Evolutionary conservation across 1,284 basidiomycete species (phyloP), one percentile per base, ranked within the genome.

Genomic region (Rhizoctonia solani): DNA sequence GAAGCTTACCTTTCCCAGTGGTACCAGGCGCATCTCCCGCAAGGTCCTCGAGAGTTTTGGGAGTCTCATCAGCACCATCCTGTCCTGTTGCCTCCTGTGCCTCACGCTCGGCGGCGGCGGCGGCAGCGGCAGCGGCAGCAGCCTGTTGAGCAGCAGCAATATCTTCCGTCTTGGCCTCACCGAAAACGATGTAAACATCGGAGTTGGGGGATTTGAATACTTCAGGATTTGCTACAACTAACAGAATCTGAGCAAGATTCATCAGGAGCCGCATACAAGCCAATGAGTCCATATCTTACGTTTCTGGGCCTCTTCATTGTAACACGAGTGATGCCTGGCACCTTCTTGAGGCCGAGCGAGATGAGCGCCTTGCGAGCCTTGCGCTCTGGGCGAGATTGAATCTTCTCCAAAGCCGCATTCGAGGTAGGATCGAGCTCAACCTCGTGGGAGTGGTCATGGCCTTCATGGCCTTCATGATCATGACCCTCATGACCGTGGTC

Each of bases 181-280:
- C 96, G 74, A 98, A 99, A 72, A 99, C 94, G 77, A 99, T 94
- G 85, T 99, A 98, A 80, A 91, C 93, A 80, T 99, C 97, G 75
- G 93, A 95, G 80, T 92, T 93, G 58, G 92, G 88, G 59, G 94
- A 95, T 84, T 98, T 98, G 89, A 93, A 99, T 63, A 99, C 96
- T 73, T 99, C 96, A 61, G 97, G 96, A 69, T 90, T 83, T 70
- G 92, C 86, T 74, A 99, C 87, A 71, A 98, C 95, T 78, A 98
- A 92, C 70, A 99, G 87, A 72, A 95, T 83, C 91, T 93, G 19
- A n/a, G 27, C 11, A 37, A 39, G n/a, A 25, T 27, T 9, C 5
- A 6, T 47, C 16, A 63, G 1, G 8, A 11, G 34, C 59, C 44
- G 21, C 44, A 19, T 34, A 42, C 32, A 16, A 32, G 39, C 19